phyloP scores from a whole-genome alignment of 306 rosid genomes.

The Pterocarpus santalinus region DNA sequence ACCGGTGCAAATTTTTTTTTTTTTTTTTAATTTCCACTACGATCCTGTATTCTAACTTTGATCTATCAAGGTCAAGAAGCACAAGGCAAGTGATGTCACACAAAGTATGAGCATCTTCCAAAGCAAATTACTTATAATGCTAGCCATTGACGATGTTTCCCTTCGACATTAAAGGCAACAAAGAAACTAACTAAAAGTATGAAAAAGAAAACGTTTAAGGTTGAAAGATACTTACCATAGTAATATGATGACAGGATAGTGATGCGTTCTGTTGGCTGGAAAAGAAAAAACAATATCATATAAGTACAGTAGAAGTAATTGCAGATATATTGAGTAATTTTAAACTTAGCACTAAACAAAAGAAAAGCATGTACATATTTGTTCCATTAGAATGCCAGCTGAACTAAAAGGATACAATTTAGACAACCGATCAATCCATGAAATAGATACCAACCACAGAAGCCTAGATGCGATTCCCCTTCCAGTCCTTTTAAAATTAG shows the following conservation, averaged over 20 bases:
- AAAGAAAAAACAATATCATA: neutral
- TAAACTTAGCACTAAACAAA: slow-evolving; percentile 15
- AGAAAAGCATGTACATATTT: slow-evolving; percentile 10
- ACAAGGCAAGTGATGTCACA: neutral
- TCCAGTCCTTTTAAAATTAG: neutral
- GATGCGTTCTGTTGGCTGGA: too few relatives aligned
- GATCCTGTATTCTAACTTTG: too few relatives aligned
- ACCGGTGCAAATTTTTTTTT: too few relatives aligned
- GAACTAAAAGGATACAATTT: slow-evolving; percentile 24
- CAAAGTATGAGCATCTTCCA: neutral
- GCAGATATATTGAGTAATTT: slow-evolving; percentile 31
- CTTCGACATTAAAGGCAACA: neutral
- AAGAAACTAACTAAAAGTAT: neutral
- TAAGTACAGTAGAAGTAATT: slow-evolving; percentile 11
- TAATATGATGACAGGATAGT: slow-evolving; percentile 88
- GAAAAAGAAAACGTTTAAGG: neutral
- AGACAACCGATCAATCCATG: slow-evolving; percentile 23
- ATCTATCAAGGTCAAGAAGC: neutral
- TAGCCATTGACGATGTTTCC: neutral
- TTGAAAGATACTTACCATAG: slow-evolving; percentile 74
- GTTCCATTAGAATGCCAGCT: slow-evolving; percentile 18
- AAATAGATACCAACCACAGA: neutral
- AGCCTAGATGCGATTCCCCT: neutral
- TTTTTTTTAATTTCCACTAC: too few relatives aligned
- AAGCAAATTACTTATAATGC: neutral